These are phyloP conservation scores for Chenopodium berlandieri DNA, from an alignment of 148 eudicot species.

Conservation along the genomic window DNA sequence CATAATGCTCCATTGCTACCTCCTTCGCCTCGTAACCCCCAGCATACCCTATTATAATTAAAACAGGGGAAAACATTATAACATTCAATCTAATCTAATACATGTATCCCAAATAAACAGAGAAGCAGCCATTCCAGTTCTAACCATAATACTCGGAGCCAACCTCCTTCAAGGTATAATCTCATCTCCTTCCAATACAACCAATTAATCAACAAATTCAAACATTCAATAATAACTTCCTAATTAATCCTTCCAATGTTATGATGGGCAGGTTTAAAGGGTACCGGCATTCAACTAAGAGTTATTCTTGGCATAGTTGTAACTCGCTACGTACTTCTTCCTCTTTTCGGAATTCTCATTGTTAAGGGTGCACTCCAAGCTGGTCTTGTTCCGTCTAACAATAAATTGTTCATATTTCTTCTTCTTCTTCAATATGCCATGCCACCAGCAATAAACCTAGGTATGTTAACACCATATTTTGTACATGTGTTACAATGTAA, in stretches of 20 bases:
- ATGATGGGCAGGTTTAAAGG: constrained; percentile 47
- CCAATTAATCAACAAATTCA: not conserved
- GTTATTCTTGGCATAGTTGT: constrained; percentile 48
- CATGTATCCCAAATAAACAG: constrained; percentile 33
- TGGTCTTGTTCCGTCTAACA: constrained; percentile 41
- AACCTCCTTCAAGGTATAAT: constrained; percentile 70
- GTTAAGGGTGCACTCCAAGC: constrained; percentile 49
- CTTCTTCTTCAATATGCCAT: constrained; percentile 76
- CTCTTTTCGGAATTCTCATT: constrained; percentile 53
- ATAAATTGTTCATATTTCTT: constrained; percentile 68
- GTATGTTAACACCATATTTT: constrained; percentile 25
- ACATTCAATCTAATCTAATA: not conserved
- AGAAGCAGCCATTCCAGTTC: constrained; percentile 76
- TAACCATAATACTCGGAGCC: constrained; percentile 77
- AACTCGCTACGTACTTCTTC: constrained; percentile 58
- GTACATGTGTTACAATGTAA: too few relatives aligned
- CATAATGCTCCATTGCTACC: too few relatives aligned
- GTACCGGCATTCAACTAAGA: constrained; percentile 44
- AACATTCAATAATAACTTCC: not conserved
- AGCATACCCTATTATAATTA: too few relatives aligned
- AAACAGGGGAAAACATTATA: not conserved
- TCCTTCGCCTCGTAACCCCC: too few relatives aligned
- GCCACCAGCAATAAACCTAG: constrained; percentile 95
- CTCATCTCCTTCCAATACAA: not conserved
- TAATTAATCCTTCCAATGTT: not conserved